phyloP scores from a whole-genome alignment of 352 stramenopile species.

The Thraustotheca clavata region DNA sequence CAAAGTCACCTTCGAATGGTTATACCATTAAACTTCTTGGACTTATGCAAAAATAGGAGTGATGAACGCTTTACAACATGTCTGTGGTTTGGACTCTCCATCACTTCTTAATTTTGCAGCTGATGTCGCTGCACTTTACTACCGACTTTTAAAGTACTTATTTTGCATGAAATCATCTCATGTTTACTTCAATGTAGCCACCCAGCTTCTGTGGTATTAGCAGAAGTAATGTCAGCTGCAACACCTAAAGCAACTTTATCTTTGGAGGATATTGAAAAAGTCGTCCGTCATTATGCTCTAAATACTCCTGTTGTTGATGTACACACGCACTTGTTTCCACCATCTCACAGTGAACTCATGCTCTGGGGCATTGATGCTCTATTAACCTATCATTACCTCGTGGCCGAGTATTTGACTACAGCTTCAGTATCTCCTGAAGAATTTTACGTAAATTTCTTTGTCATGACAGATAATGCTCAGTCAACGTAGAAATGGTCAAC shows the following conservation, averaged over 20 bases:
- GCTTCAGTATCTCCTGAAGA: constrained; percentile 56
- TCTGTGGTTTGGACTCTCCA: constrained; percentile 35
- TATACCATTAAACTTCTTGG: constrained; percentile 25
- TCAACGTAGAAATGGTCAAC: constrained; percentile 47
- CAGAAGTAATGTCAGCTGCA: background rate
- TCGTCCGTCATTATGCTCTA: background rate
- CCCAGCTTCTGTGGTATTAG: background rate
- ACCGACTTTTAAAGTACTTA: constrained; percentile 29
- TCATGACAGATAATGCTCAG: background rate
- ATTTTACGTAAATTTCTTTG: constrained; percentile 46
- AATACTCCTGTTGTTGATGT: constrained; percentile 57
- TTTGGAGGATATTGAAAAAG: background rate
- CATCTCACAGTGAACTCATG: constrained; percentile 84
- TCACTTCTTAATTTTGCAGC: constrained; percentile 35
- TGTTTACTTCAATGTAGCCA: background rate
- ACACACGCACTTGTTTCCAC: constrained; percentile 91
- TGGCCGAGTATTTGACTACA: constrained; percentile 91
- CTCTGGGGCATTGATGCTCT: constrained; percentile 91
- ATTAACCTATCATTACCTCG: constrained; percentile 94
- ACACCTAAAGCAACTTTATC: no score
- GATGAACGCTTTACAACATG: constrained; percentile 30
- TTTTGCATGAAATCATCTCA: background rate
- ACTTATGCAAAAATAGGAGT: constrained; percentile 32
- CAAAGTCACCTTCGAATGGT: constrained; percentile 23
- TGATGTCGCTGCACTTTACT: constrained; percentile 43